Evolutionary conservation across 1,284 basidiomycete genomes (phyloP), one percentile per base, ranked within the genome.

Genomic region (Dichomitus squalens): DNA sequence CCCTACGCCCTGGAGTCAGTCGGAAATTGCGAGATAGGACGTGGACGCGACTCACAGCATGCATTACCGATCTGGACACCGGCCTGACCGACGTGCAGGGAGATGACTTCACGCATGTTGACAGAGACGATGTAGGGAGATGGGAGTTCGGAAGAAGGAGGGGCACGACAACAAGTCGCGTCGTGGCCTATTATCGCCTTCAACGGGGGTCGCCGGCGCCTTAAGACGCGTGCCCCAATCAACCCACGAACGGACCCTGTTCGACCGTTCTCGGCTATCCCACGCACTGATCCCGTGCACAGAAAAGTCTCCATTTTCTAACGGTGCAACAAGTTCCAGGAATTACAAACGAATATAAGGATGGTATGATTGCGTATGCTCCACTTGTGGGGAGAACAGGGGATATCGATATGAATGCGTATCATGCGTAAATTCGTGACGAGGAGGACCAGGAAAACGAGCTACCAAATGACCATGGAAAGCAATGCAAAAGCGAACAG

Each of bases 61-160:
- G 94, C 93, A 76, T 96, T 96, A 69, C 95, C 94, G 70, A 96
- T 95, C 78, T 96, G 93, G 66, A 95, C 90, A 83, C 93, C 94
- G 75, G 94, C 94, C 78, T 96, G 93, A 64, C 94, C 93, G 73
- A 95, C 92, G 72, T 95, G 92, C 67, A 96, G 77, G 69, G 93
- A 95, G 76, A 96, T 93, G 72, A 96, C 93, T 87, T 92, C 90
- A 79, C 89, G 88, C 89, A 92, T 92, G 67, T 66, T 79, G 66
- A 59, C 41, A 44, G 52, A 53, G 55, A 57, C 50, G 64, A 51
- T 57, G 57, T 52, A 51, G 47, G 55, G 55, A 56, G 59, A 59
- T 61, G 59, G 59, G 40, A 56, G 63, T 58, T 50, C 50, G 50
- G 58, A 23, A 39, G 29, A 48, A 43, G 49, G 57, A 48, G 57